Conservation (phyloP, 202 grass and related monocot genomes). For the Bolboschoenoplectus hybrid region DNA sequence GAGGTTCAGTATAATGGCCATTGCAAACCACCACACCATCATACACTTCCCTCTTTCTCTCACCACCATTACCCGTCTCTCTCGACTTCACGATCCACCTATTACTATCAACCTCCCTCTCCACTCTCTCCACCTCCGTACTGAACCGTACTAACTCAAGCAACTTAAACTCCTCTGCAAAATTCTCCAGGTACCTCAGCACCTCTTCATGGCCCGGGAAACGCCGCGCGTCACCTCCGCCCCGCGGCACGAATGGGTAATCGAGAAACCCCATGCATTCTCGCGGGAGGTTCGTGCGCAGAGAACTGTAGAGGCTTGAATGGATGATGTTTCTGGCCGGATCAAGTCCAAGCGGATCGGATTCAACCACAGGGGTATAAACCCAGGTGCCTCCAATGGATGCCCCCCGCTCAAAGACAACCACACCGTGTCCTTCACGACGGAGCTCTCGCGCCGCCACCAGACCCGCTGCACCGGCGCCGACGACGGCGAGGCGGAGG, state of each 20-base stretch:
- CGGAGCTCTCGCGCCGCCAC: constrained; percentile 70
- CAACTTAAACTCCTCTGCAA: constrained; percentile 62
- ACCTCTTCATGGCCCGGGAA: constrained; percentile 82
- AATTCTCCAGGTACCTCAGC: constrained; percentile 75
- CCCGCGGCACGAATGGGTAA: constrained; percentile 58
- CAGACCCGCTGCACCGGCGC: constrained; percentile 64
- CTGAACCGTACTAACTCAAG: constrained; percentile 54
- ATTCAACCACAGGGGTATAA: constrained; percentile 48
- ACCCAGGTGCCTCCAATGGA: constrained; percentile 76
- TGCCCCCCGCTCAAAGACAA: constrained; percentile 73
- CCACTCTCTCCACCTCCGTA: constrained; percentile 66
- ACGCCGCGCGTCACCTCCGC: constrained; percentile 50
- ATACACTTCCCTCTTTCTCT: constrained; percentile 64
- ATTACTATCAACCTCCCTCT: constrained; percentile 47
- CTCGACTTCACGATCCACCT: constrained; percentile 76
- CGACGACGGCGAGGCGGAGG: constrained; percentile 72
- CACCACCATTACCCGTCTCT: constrained; percentile 47
- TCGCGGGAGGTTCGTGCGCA: constrained; percentile 78
- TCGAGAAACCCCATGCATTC: constrained; percentile 90
- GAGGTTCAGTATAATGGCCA: constrained; percentile 71
- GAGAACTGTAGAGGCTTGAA: constrained; percentile 82
- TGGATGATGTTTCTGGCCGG: constrained; percentile 45
- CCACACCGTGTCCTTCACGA: constrained; percentile 73
- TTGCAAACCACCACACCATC: constrained; percentile 90
- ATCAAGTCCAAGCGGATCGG: constrained; percentile 63